A percentile compares a stretch with the other conserved stretches of the same genome.
Evolutionary conservation across 352 stramenopile genomes (phyloP).

Genomic region (Pythium scleroteichum): DNA sequence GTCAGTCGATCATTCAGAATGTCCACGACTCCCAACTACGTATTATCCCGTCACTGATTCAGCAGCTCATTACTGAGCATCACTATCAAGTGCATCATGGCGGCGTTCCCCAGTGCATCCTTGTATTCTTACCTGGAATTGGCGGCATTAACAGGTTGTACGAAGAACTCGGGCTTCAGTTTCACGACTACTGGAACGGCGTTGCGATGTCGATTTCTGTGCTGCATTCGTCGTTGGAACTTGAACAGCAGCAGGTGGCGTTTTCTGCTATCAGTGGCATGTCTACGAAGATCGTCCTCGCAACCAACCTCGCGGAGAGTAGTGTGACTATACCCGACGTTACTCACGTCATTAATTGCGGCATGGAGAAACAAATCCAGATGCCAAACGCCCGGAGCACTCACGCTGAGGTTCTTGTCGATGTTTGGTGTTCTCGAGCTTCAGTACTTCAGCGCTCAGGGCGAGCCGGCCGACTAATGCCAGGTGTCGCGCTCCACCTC

Average conservation of each 20-base stretch:
- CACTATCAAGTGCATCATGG: slow-evolving; percentile 25
- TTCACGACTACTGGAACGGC: slow-evolving; percentile 13
- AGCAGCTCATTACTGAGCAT: slow-evolving; percentile 51
- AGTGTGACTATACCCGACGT: slow-evolving; percentile 96
- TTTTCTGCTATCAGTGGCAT: slow-evolving; percentile 48
- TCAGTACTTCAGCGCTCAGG: slow-evolving; percentile 84
- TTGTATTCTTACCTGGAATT: slow-evolving; percentile 96
- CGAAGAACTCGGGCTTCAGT: slow-evolving; percentile 50
- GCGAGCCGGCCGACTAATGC: slow-evolving; percentile 92
- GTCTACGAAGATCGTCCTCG: slow-evolving; percentile 93
- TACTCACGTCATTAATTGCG: slow-evolving; percentile 86
- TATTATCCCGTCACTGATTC: slow-evolving; percentile 59
- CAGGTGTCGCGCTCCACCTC: slow-evolving; percentile 91
- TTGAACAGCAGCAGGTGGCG: slow-evolving; percentile 74
- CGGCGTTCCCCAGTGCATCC: slow-evolving; percentile 70
- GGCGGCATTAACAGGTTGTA: slow-evolving; percentile 92
- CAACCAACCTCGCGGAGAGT: slow-evolving; percentile 97
- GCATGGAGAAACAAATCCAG: slow-evolving; percentile 84
- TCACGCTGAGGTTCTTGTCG: slow-evolving; percentile 70
- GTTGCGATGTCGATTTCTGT: slow-evolving; percentile 30
- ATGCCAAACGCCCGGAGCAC: slow-evolving; percentile 72
- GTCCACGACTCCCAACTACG: slow-evolving; percentile 68
- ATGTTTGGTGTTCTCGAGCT: slow-evolving; percentile 94
- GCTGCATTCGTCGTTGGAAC: slow-evolving; percentile 69
- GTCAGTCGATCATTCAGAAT: slow-evolving; percentile 48